phyloP scores from a whole-genome alignment of 306 rosid species.

The Rosa persica region DNA sequence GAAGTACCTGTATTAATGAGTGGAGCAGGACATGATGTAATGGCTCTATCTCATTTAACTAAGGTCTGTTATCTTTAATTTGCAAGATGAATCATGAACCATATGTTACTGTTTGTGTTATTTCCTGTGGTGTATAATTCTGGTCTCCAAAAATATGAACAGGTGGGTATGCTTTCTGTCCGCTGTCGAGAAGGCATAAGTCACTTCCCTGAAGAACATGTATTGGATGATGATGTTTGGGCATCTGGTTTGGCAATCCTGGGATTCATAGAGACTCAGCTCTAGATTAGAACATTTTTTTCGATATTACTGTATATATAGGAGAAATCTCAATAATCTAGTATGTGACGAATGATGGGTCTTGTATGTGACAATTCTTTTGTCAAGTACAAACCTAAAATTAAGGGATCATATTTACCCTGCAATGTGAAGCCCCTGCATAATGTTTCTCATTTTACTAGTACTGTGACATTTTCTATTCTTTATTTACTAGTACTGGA shows the following conservation, averaged over 20 bases:
- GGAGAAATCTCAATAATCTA: slow-evolving; percentile 6
- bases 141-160: slow-evolving; percentile 29
- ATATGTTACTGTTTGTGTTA: background rate
- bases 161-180: slow-evolving; percentile 92
- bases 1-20: slow-evolving; percentile 82
- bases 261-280: slow-evolving; percentile 58
- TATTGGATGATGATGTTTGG: slow-evolving; percentile 80
- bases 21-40: slow-evolving; percentile 96
- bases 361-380: no score
- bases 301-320: background rate
- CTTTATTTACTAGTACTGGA: no score
- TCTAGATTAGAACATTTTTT: slow-evolving; percentile 4
- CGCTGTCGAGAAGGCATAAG: slow-evolving; percentile 91
- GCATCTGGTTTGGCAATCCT: slow-evolving; percentile 72
- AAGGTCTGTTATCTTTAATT: slow-evolving; percentile 47
- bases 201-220: slow-evolving; percentile 89
- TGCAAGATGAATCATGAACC: background rate
- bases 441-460: background rate
- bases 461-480: no score
- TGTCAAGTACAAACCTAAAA: no score
- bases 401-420: no score
- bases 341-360: no score
- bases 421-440: background rate
- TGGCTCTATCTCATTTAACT: slow-evolving; percentile 90
- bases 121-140: slow-evolving; percentile 10